A percentile compares a stretch with the other conserved stretches of the same genome.
phyloP scores from a whole-genome alignment of 352 stramenopile genomes.

The Globisporangium okanoganense region DNA sequence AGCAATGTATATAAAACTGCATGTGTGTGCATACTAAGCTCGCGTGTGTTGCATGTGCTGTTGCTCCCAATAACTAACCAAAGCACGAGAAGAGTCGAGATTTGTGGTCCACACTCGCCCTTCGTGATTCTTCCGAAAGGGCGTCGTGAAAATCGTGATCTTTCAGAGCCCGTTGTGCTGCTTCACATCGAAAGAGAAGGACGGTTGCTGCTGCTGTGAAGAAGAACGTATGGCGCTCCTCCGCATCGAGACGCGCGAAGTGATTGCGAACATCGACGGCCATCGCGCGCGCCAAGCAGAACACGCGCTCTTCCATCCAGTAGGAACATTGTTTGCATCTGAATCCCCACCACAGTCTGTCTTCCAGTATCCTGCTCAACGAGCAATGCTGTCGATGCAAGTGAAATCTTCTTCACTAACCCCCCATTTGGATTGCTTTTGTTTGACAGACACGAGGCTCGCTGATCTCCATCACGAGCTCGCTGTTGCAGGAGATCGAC shows the following conservation, averaged over 20 bases:
- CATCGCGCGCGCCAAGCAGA: constrained; percentile 12
- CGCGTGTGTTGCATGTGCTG: not conserved
- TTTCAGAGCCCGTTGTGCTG: not conserved
- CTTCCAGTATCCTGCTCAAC: no score
- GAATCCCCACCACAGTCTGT: no score
- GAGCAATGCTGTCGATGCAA: no score
- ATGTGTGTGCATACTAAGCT: no score
- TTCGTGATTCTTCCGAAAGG: not conserved
- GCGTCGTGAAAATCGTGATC: constrained; percentile 2
- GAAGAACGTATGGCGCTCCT: not conserved
- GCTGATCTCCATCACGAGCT: constrained; percentile 49
- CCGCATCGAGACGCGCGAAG: constrained; percentile 3
- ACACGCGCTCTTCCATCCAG: constrained; percentile 18
- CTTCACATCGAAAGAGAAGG: not conserved
- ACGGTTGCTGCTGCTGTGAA: not conserved
- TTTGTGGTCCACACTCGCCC: constrained; percentile 5
- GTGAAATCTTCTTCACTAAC: not conserved
- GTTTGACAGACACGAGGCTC: constrained; percentile 32
- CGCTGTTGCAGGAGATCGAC: constrained; percentile 65
- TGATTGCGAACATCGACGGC: constrained; percentile 6
- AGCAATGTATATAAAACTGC: no score
- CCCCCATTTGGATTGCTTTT: not conserved
- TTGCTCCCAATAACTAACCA: not conserved
- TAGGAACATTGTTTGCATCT: not conserved
- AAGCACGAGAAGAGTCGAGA: no score